These are phyloP conservation scores for Ascochyta clinopodiicola DNA, from an alignment of 2,329 filamentous ascomycete genomes.

Conservation along the genomic window DNA sequence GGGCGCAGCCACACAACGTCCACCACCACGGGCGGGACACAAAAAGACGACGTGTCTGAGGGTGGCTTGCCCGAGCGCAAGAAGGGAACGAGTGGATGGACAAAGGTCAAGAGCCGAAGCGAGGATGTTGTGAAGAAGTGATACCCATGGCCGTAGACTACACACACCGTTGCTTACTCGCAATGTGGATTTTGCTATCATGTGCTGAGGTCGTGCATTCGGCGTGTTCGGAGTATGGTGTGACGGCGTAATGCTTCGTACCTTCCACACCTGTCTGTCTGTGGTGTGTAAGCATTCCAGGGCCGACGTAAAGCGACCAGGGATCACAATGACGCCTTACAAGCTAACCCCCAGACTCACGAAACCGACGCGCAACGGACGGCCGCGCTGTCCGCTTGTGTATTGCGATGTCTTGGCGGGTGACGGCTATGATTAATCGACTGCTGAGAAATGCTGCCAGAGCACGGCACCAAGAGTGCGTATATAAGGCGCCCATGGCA, in stretches of 20 bases:
- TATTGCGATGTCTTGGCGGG: slow-evolving; percentile 13
- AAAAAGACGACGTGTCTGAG: slow-evolving; percentile 24
- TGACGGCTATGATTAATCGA: slow-evolving; percentile 25
- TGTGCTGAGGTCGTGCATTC: neutral
- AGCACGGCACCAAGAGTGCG: slow-evolving; percentile 4
- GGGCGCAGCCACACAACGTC: slow-evolving; percentile 42
- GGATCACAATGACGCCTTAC: slow-evolving; percentile 41
- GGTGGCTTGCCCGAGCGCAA: slow-evolving; percentile 32
- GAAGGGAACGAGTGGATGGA: slow-evolving; percentile 52
- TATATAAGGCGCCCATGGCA: slow-evolving; percentile 19
- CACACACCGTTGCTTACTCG: neutral
- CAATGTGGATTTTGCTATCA: neutral
- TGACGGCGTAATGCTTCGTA: slow-evolving; percentile 7
- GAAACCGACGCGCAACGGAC: slow-evolving; percentile 26
- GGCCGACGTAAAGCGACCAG: slow-evolving; percentile 42
- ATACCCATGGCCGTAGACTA: slow-evolving; percentile 15
- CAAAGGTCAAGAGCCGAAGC: slow-evolving; percentile 52
- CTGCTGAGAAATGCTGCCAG: slow-evolving; percentile 34
- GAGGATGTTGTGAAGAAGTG: slow-evolving; percentile 31
- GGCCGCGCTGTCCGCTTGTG: slow-evolving; percentile 18
- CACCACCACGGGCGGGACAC: slow-evolving; percentile 26
- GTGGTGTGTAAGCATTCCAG: slow-evolving; percentile 30
- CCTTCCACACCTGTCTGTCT: slow-evolving; percentile 8
- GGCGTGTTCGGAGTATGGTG: slow-evolving; percentile 3
- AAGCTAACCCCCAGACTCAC: slow-evolving; percentile 32